Conservation (phyloP, 2,329 filamentous ascomycete species). For the Sclerotinia trifoliorum region DNA sequence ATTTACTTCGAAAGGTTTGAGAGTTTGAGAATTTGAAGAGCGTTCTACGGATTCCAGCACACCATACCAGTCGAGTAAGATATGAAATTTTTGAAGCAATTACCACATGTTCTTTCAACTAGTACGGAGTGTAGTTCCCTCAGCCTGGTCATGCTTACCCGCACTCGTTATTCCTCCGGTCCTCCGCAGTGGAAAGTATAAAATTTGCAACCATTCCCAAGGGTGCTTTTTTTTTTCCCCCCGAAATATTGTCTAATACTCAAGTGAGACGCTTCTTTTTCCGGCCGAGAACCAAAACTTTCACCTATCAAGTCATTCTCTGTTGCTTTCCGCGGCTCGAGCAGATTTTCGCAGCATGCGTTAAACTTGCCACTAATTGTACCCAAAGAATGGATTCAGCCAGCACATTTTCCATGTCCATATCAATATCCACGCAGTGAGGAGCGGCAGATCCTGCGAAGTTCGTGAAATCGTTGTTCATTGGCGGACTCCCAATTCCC, state of each 20-base stretch:
- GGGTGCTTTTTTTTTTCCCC: not conserved
- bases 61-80: no score
- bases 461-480: not conserved
- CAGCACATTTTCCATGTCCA: not conserved
- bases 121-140: not conserved
- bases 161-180: not conserved
- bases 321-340: not conserved
- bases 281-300: not conserved
- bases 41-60: no score
- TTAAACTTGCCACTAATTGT: not conserved
- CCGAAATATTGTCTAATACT: not conserved
- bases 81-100: not conserved
- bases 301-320: not conserved
- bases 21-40: no score
- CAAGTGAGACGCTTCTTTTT: not conserved
- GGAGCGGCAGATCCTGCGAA: not conserved
- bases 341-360: not conserved
- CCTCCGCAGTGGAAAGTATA: constrained; percentile 5
- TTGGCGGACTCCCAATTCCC: not conserved
- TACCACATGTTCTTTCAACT: not conserved
- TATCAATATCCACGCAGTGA: not conserved
- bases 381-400: not conserved
- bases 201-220: not conserved
- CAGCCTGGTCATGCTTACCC: not conserved
- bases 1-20: not conserved